Evolutionary conservation across 306 rosid genomes (phyloP).

Genomic region (Nissolia schottii): DNA sequence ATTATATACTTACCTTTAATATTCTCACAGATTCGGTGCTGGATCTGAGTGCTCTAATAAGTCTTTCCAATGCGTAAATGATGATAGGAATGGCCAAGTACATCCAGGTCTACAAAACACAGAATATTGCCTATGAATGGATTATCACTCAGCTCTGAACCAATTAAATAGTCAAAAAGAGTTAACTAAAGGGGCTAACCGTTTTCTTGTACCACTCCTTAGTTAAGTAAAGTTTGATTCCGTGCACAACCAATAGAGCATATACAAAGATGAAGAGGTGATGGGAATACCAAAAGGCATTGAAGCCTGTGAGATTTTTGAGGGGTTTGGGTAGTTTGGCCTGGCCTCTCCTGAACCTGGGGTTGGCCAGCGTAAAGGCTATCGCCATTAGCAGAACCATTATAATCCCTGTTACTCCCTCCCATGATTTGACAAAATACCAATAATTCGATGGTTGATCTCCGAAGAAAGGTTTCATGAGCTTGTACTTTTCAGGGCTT

Average conservation of each 20-base stretch:
- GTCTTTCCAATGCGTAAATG: constrained; percentile 43
- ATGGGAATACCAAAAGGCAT: constrained; percentile 73
- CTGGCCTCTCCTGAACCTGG: constrained; percentile 42
- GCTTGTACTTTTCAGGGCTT: constrained; percentile 39
- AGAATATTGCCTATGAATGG: not conserved
- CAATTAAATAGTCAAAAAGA: not conserved
- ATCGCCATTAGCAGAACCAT: constrained; percentile 54
- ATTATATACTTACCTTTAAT: constrained; percentile 25
- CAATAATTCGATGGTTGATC: constrained; percentile 42
- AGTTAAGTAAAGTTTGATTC: constrained; percentile 46
- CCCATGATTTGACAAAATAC: constrained; percentile 49
- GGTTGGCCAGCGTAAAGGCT: constrained; percentile 51
- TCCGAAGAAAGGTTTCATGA: constrained; percentile 48
- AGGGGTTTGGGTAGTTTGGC: constrained; percentile 43
- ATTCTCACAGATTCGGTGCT: constrained; percentile 43
- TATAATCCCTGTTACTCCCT: constrained; percentile 59
- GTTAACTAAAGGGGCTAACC: constrained; percentile 38
- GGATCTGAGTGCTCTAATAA: constrained; percentile 45
- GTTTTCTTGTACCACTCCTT: constrained; percentile 63
- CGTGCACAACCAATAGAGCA: constrained; percentile 53
- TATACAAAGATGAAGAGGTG: constrained; percentile 67
- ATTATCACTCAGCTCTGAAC: constrained; percentile 13
- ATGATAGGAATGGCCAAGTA: constrained; percentile 47
- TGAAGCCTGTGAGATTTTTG: constrained; percentile 55
- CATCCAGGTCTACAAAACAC: constrained; percentile 48